Evolutionary conservation across 805 yeast species (phyloP).

Genomic region (Lipomyces sp.): DNA sequence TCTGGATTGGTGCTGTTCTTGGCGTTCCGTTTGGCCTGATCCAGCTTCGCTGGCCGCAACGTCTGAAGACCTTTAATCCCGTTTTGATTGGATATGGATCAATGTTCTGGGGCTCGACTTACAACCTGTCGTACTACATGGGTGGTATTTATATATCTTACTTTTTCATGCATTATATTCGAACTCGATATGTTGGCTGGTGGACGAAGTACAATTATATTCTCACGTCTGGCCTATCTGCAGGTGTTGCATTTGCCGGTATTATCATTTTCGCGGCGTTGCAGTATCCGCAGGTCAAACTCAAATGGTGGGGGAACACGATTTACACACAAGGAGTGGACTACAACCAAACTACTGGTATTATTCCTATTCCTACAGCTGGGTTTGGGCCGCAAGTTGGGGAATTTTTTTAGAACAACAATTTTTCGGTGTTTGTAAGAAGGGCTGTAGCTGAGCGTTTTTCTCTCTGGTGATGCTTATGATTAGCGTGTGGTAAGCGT

Average conservation of each 20-base stretch:
- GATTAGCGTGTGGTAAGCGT: no score
- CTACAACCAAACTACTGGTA: slow-evolving; percentile 8
- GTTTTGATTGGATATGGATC: slow-evolving; percentile 1
- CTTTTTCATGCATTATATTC: slow-evolving; percentile 54
- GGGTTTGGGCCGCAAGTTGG: slow-evolving; percentile 8
- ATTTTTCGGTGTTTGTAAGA: no score
- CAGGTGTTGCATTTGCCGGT: slow-evolving; percentile 63
- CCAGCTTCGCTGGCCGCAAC: slow-evolving; percentile 1
- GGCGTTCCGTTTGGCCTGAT: slow-evolving; percentile 13
- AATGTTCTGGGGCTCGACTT: slow-evolving; percentile 11
- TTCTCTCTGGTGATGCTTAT: no score
- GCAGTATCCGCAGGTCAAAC: slow-evolving; percentile 36
- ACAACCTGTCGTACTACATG: slow-evolving; percentile 13
- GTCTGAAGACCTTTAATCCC: background rate
- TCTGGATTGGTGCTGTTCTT: slow-evolving; percentile 9
- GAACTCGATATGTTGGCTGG: slow-evolving; percentile 57
- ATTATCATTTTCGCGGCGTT: slow-evolving; percentile 52
- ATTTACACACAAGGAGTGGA: slow-evolving; percentile 19
- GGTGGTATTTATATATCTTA: slow-evolving; percentile 40
- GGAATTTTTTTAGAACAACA: no score
- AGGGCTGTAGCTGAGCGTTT: no score
- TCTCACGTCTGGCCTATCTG: slow-evolving; percentile 62
- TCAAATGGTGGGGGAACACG: slow-evolving; percentile 58
- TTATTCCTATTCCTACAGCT: slow-evolving; percentile 1
- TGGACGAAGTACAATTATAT: slow-evolving; percentile 73